phyloP scores from a whole-genome alignment of 2,329 filamentous ascomycete genomes.

The Alternaria triticimaculans region DNA sequence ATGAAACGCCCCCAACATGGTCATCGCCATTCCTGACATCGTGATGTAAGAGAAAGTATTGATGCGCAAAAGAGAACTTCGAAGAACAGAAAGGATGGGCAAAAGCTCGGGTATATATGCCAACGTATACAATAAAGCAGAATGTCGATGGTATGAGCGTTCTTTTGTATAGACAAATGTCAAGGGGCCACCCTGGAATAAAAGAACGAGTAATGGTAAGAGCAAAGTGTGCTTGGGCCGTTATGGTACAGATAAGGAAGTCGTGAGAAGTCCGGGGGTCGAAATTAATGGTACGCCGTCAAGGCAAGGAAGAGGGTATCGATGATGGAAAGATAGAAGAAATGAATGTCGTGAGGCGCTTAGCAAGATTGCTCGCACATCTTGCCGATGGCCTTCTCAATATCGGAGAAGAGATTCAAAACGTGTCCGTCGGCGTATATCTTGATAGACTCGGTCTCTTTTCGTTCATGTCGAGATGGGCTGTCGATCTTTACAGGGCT shows the following conservation, averaged over 20 bases:
- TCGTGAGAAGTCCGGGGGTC: conserved; percentile 16
- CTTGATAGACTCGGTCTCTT: conserved; percentile 52
- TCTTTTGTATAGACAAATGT: conserved; percentile 14
- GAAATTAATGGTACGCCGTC: conserved; percentile 31
- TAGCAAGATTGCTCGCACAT: conserved; percentile 52
- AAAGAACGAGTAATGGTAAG: conserved; percentile 19
- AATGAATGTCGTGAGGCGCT: conserved; percentile 18
- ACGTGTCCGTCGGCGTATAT: conserved; percentile 53
- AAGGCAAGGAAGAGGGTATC: conserved; percentile 19
- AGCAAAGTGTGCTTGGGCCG: conserved; percentile 33
- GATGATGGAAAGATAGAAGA: conserved; percentile 8
- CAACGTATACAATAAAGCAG: conserved; percentile 6
- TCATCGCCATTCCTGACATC: conserved; percentile 19
- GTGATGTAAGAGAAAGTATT: conserved; percentile 20
- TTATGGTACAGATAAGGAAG: conserved; percentile 31
- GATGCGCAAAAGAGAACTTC: conserved; percentile 15
- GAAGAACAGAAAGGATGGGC: conserved; percentile 4
- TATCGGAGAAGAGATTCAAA: conserved; percentile 51
- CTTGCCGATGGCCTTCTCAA: conserved; percentile 51
- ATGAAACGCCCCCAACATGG: conserved; percentile 36
- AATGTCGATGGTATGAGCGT: conserved; percentile 8
- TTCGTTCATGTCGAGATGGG: conserved; percentile 40
- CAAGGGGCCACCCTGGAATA: conserved; percentile 12
- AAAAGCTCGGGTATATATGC: conserved; percentile 12
- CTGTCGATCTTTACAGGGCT: conserved; percentile 49